Conservation (phyloP, 148 eudicot genomes). For the Fagopyrum homotropicum region DNA sequence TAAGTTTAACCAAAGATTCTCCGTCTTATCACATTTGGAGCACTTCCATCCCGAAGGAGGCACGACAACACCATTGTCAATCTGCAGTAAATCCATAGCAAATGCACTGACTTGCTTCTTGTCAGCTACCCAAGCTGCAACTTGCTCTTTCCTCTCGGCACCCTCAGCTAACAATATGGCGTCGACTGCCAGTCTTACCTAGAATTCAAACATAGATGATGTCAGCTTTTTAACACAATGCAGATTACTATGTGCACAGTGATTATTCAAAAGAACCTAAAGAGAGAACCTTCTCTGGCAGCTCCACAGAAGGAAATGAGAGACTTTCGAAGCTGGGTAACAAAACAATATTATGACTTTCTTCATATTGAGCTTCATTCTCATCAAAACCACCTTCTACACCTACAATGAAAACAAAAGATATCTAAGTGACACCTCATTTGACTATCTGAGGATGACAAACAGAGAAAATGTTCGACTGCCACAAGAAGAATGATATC, state of each 20-base stretch:
- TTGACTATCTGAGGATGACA: background rate
- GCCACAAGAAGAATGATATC: background rate
- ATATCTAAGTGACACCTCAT: slow-evolving; percentile 7
- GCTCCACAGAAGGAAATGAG: slow-evolving; percentile 85
- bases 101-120: slow-evolving; percentile 64
- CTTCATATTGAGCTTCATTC: slow-evolving; percentile 74
- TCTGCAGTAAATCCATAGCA: slow-evolving; percentile 65
- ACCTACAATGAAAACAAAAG: slow-evolving; percentile 39
- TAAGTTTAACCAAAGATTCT: slow-evolving; percentile 89
- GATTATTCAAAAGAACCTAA: background rate
- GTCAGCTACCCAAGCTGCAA: slow-evolving; percentile 89
- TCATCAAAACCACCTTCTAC: slow-evolving; percentile 88
- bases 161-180: slow-evolving; percentile 69
- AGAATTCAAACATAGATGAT: slow-evolving; percentile 20
- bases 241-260: background rate
- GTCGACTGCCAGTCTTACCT: slow-evolving; percentile 95
- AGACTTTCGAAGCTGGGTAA: slow-evolving; percentile 66
- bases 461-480: too few species aligned
- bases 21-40: slow-evolving; percentile 85
- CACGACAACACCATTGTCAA: slow-evolving; percentile 58
- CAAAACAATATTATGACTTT: slow-evolving; percentile 50
- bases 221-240: background rate
- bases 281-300: slow-evolving; percentile 77
- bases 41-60: slow-evolving; percentile 97
- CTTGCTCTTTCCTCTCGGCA: slow-evolving; percentile 87